Base-by-base conservation (phyloP, 192 early-diverging fungal genomes). In the Coemansia sp. region DNA sequence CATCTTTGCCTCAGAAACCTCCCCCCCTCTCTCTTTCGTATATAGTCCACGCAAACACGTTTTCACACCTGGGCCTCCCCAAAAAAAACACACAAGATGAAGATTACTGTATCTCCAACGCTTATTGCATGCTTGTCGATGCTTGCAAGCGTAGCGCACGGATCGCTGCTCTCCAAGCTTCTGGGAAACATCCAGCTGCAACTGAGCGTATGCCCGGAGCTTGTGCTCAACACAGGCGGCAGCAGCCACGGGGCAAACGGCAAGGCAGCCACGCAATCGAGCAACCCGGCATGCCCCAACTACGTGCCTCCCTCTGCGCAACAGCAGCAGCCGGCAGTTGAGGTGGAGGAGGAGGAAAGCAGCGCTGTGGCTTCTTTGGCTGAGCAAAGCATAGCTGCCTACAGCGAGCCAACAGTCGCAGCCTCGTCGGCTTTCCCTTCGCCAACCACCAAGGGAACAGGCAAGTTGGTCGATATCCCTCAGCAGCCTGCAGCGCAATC, bases 261-360 rank as follows among this genome's bases (percentile, higher is more conserved):
- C 38, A 46, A 69, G 30, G 61, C 77, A 0, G 59, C 51, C 36
- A 46, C 57, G 5, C 77, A 79, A 44, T 74, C 77, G 20, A 64
- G 30, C 60, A 79, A 79, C 24, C 72, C 71, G 4, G 77, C 72
- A 9, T 79, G 77, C 26, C 72, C 72, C 20, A 79, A 74, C 64
- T 74, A 79, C 35, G 65, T 71, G n/a, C 71, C 77, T 18, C 68
- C 77, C 3, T 0, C 48, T n/a, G 2, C 1, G 5, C 39, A 8
- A 6, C 39, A 7, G 48, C 48, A 18, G 20, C 6, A 11, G 9
- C 48, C 6, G 15, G n/a, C 48, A 9, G 48, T 49, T 21, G 48
- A 6, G 48, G 48, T 49, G 20, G 48, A 30, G 30, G 30, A 30
- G 30, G 30, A 30, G 30, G 30, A 30, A 4, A 26, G 23, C 24